Evolutionary conservation across 2,329 filamentous ascomycete species (phyloP).

Genomic region (Penicillium sp.): DNA sequence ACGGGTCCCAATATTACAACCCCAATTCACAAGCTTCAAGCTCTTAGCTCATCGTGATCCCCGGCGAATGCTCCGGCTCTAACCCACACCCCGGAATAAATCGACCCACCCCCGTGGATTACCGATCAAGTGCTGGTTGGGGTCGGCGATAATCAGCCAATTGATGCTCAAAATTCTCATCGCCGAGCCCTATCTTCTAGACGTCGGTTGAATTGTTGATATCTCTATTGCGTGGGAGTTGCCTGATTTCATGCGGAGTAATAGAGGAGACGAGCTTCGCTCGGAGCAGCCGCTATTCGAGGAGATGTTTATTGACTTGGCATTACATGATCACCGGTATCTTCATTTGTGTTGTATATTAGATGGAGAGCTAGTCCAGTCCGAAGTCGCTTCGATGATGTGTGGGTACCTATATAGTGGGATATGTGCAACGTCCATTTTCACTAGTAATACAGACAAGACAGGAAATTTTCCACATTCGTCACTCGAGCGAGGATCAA

Average conservation of each 20-base stretch:
- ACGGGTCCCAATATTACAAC: too few species aligned
- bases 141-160: constrained; percentile 29
- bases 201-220: neutral
- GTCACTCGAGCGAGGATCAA: neutral
- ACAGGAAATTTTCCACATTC: neutral
- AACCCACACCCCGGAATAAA: neutral
- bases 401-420: neutral
- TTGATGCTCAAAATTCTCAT: neutral
- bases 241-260: neutral
- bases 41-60: neutral
- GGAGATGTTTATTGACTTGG: neutral
- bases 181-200: neutral
- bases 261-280: neutral
- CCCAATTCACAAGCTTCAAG: neutral
- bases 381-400: too few species aligned
- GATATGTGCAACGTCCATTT: neutral
- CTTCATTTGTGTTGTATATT: neutral
- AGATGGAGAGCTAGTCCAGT: too few species aligned
- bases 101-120: constrained; percentile 2
- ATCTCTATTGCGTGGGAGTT: neutral
- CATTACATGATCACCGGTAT: neutral
- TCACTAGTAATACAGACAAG: neutral
- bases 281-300: neutral
- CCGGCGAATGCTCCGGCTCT: neutral
- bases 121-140: constrained; percentile 16